Evolutionary conservation across 495 filamentous ascomycete species (phyloP), one percentile per base, ranked within the genome.

Genomic region (Penicillium odoratum): DNA sequence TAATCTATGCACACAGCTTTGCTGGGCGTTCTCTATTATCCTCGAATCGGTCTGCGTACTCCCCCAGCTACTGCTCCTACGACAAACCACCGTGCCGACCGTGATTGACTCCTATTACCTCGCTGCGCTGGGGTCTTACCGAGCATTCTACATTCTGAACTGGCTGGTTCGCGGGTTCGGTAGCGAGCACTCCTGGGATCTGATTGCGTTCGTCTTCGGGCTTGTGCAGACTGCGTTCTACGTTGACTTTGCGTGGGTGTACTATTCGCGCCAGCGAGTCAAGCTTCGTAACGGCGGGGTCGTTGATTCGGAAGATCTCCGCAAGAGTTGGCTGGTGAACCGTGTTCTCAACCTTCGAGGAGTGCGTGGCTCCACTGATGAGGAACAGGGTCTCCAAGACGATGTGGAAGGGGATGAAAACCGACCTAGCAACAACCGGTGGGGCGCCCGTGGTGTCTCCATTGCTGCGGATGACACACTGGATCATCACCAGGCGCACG

Each of bases 21-120:
- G 84, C 59, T 95, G 90, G 88, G 83, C 83, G 47, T 97, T 97
- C 74, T 95, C 90, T 10, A 84, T 93, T 36, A 87, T 94, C 52
- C 85, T 98, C 52, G 95, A 98, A 73, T 92, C 92, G 26, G 83
- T 96, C 48, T 91, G 87, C 69, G 85, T 98, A 10, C 82, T 98
- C 15, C 95, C 95, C 0, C 94, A 98, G 65, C 85, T 98, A 0
- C 81, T 97, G 11, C 84, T 98, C 26, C 85, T 98, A 26, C 89
- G 94, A 46, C 92, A 98, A 68, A 98, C 94, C 21, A 91, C 86
- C 33, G 92, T 97, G 3, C 95, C 94, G 3, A 98, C 95, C 10
- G 94, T 96, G 38, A 93, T 98, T 73, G 91, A 96, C 66, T 94
- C 90, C 7, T 96, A 89, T 74, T 98, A 98, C 72, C 87, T 98